Base-by-base conservation (phyloP, 108 stramenopile genomes). In the Cyclotella atomus region DNA sequence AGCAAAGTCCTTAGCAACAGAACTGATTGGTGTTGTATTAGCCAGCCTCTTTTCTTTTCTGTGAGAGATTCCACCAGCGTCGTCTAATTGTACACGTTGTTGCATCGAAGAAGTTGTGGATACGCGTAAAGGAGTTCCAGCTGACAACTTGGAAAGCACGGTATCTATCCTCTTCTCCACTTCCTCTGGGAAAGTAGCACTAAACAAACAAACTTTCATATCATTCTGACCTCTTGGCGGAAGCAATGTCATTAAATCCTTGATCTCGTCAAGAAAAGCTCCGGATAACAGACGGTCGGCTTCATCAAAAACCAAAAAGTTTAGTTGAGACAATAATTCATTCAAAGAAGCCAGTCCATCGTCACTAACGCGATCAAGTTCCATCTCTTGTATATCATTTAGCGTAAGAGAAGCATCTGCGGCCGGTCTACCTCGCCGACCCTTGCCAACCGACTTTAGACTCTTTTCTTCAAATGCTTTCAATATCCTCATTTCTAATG, bases 231-330 rank as follows among this genome's bases (percentile, higher is more conserved):
- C 50, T 24, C 49, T 68, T 17, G 23, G 45, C 3, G 87, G 83
- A 15, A 89, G 59, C 19, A 89, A 38, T 6, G 89, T 60, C 61
- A 98, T 56, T 35, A 98, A 77, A 17, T 76, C 67, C 60, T 86
- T 79, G 45, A 97, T 68, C 57, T 97, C 97, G 5, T 75, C 59
- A 59, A 90, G 79, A 70, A 98, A 97, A 3, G 81, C 92, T 4
- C 73, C 79, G 0, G 85, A 80, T 24, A 98, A 68, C 3, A 98
- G 71, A 7, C 95, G 79, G 78, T 99, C 98, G 3, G 98, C 97
- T 76, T 99, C 98, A 66, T 99, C 98, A 52, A 99, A 71, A n/a
- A 98, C 96, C 23, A 99, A 65, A 62, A 86, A 96, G 32, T 77
- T 36, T 64, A 88, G 67, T 9, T 76, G 59, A 19, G 49, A 36